These are phyloP conservation scores for Fusarium sp. DNA, from an alignment of 2,329 filamentous ascomycete genomes.

Conservation along the genomic window DNA sequence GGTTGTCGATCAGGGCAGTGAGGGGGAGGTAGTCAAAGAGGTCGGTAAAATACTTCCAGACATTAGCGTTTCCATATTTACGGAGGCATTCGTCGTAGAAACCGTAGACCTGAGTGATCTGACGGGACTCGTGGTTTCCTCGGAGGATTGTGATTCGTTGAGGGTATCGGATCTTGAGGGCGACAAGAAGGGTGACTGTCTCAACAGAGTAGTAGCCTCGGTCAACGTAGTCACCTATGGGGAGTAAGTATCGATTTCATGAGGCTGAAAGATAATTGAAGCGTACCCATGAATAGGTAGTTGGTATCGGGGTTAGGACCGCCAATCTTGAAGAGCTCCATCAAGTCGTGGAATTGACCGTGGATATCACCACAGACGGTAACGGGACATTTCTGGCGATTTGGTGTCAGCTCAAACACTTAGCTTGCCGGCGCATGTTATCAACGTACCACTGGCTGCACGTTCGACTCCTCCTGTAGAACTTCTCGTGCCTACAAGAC, in stretches of 20 bases:
- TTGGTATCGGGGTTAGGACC: conserved; percentile 98
- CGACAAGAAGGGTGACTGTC: conserved; percentile 95
- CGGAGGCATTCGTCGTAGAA: conserved; percentile 99
- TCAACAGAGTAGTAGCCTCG: conserved; percentile 99
- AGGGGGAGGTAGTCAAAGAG: conserved; percentile 98
- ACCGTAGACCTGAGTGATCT: conserved; percentile 99
- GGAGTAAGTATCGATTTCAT: conserved; percentile 16
- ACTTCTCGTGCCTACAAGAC: conserved; percentile 84
- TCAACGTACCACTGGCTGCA: conserved; percentile 90
- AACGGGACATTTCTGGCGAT: conserved; percentile 90
- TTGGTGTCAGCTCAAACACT: conserved; percentile 41
- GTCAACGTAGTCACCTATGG: conserved; percentile 92
- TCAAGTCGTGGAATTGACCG: conserved; percentile 97
- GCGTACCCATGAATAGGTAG: conserved; percentile 97
- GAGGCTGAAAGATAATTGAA: neutral
- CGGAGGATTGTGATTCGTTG: conserved; percentile 98
- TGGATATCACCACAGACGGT: conserved; percentile 99
- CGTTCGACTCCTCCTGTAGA: conserved; percentile 96
- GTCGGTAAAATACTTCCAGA: conserved; percentile 99
- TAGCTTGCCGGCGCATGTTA: conserved; percentile 15
- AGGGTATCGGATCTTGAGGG: conserved; percentile 97
- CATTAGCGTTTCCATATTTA: conserved; percentile 98
- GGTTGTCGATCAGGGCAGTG: conserved; percentile 97
- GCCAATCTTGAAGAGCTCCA: conserved; percentile 99
- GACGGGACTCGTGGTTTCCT: conserved; percentile 97